Evolutionary conservation across 1,284 basidiomycete species (phyloP), one percentile per base, ranked within the genome.

Genomic region (Amylostereum chailletii): DNA sequence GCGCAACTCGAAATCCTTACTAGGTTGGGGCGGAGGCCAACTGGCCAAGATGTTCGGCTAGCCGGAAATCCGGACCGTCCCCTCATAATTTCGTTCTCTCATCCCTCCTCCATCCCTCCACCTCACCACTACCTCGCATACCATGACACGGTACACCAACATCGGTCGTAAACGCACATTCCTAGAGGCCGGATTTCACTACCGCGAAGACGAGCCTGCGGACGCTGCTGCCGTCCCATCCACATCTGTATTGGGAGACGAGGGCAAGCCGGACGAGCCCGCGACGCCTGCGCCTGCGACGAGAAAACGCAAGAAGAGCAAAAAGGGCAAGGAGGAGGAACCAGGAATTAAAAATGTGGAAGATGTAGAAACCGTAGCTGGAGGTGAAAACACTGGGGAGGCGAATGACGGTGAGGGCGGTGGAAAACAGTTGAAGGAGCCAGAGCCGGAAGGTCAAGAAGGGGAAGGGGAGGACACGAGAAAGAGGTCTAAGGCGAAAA

Each of bases 61-160:
- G 19, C 19, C 19, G 19, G 19, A 19, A 19, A 1, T 19, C 19
- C 19, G 19, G 19, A 1, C 19, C 19, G 19, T 19, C 19, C 19
- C 19, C 19, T 19, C 19, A 19, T 1, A 19, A 19, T 19, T 19
- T 19, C 19, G 19, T 19, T 19, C 19, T 19, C 19, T 19, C 19
- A 1, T 19, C 19, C 19, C 19, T 19, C 19, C 19, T 19, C 19
- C 19, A 19, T 19, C 19, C 19, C 19, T 19, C 19, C 19, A 19
- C 19, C 19, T 1, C 19, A 19, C 19, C 1, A 19, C 19, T 19
- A 19, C 19, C 27, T 43, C 29, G 4, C 26, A 19, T 38, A 33
- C 32, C 46, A 88, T 89, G 86, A 88, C 86, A 6, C 76, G 86
- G 47, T 71, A 81, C 53, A 87, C 85, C 6, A 81, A 79, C 57